These are phyloP conservation scores for Niveomyces coronatus DNA, from an alignment of 2,329 filamentous ascomycete genomes.

Conservation along the genomic window DNA sequence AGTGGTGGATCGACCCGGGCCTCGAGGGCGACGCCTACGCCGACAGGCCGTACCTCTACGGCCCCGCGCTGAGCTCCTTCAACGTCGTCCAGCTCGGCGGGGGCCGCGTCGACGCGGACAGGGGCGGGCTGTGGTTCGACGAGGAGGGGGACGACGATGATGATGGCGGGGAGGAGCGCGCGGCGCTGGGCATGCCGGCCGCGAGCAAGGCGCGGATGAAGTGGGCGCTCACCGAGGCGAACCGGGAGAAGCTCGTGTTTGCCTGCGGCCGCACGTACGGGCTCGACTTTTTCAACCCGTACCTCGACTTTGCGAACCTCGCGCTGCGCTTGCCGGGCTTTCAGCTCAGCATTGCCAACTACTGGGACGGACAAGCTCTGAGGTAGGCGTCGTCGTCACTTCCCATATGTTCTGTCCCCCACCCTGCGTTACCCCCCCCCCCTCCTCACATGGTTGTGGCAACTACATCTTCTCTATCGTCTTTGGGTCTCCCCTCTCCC, in stretches of 20 bases:
- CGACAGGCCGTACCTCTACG: slow-evolving; percentile 78
- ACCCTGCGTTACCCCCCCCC: slow-evolving; percentile 12
- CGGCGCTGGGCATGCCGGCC: slow-evolving; percentile 39
- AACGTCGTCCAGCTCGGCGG: slow-evolving; percentile 63
- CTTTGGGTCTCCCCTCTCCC: slow-evolving; percentile 14
- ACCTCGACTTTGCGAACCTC: slow-evolving; percentile 73
- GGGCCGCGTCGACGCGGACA: slow-evolving; percentile 33
- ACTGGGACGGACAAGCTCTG: slow-evolving; percentile 70
- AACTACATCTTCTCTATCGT: slow-evolving; percentile 4
- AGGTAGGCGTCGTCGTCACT: slow-evolving; percentile 51
- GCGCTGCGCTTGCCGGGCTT: slow-evolving; percentile 63
- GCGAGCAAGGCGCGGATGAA: slow-evolving; percentile 45
- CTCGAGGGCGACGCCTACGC: slow-evolving; percentile 84
- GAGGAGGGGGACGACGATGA: slow-evolving; percentile 52
- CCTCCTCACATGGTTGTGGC: no score
- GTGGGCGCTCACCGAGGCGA: slow-evolving; percentile 42
- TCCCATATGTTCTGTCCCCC: no score
- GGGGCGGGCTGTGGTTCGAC: slow-evolving; percentile 47
- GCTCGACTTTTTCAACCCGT: slow-evolving; percentile 77
- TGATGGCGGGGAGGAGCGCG: slow-evolving; percentile 33
- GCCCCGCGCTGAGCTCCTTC: slow-evolving; percentile 68
- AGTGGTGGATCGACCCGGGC: slow-evolving; percentile 85
- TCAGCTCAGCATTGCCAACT: slow-evolving; percentile 60
- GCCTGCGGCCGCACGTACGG: slow-evolving; percentile 42
- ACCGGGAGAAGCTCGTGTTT: slow-evolving; percentile 44